Percentiles rank a stretch among this genome's conserved stretches.
These are phyloP conservation scores for Aspergillus spinulosporus DNA, from an alignment of 2,329 filamentous ascomycete genomes.

Conservation along the genomic window DNA sequence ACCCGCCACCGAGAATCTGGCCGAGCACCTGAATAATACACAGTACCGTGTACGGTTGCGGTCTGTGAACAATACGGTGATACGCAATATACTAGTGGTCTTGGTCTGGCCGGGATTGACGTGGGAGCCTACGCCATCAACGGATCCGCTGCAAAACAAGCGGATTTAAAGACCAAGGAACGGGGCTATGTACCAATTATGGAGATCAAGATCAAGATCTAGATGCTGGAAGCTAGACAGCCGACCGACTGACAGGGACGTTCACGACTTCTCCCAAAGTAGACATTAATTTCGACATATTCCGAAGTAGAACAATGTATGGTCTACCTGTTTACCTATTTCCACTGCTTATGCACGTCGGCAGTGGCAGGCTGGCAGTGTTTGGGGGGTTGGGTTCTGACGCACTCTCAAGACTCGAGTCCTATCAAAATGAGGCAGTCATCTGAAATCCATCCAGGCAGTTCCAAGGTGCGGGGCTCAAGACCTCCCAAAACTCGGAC, in stretches of 20 bases:
- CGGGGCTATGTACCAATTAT: background rate
- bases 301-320: no score
- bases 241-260: background rate
- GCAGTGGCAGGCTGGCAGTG: background rate
- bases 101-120: background rate
- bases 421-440: background rate
- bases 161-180: background rate
- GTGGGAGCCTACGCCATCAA: background rate
- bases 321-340: no score
- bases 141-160: background rate
- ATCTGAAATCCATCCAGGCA: background rate
- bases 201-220: background rate
- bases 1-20: slow-evolving; percentile 7
- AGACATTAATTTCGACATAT: no score
- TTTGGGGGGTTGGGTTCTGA: background rate
- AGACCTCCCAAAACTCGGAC: background rate
- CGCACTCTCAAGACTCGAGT: background rate
- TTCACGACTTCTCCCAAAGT: background rate
- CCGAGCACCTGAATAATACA: background rate
- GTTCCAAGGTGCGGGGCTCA: slow-evolving; percentile 6
- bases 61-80: no score
- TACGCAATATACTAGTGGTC: background rate
- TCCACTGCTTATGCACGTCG: background rate
- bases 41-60: no score
- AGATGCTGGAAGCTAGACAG: background rate